A percentile compares a stretch with the other conserved stretches of the same genome.
These are phyloP conservation scores for Sarocladiaceae sp. DNA, from an alignment of 2,329 filamentous ascomycete genomes.

Conservation along the genomic window DNA sequence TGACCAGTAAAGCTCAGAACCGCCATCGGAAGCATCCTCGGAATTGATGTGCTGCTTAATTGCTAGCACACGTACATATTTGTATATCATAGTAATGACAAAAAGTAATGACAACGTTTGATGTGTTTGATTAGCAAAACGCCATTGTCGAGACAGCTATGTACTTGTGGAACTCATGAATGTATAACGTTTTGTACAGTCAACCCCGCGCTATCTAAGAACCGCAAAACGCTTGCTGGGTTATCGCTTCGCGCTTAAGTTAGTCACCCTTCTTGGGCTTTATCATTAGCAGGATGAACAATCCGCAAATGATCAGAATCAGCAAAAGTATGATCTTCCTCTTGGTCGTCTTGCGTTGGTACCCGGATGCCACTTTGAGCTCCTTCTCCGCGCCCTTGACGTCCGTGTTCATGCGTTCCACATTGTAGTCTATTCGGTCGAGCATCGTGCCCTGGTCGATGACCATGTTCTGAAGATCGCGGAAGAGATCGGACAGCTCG, in stretches of 20 bases:
- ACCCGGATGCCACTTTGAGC: slow-evolving; percentile 78
- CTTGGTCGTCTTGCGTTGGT: slow-evolving; percentile 84
- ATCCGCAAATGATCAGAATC: slow-evolving; percentile 72
- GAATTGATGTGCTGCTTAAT: background rate
- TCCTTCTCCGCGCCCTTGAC: slow-evolving; percentile 92
- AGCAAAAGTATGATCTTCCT: slow-evolving; percentile 90
- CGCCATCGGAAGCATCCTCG: no score
- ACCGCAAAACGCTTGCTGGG: background rate
- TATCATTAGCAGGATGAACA: slow-evolving; percentile 77
- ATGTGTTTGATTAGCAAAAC: no score
- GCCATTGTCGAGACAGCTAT: background rate
- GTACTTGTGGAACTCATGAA: no score
- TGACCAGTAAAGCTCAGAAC: no score
- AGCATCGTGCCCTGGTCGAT: slow-evolving; percentile 88
- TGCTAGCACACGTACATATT: background rate
- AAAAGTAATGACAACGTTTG: slow-evolving; percentile 6
- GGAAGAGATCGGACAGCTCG: slow-evolving; percentile 92
- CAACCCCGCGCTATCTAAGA: no score
- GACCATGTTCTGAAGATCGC: slow-evolving; percentile 92
- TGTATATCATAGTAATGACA: background rate
- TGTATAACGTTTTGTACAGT: no score
- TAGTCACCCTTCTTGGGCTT: slow-evolving; percentile 60
- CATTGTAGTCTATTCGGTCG: slow-evolving; percentile 95
- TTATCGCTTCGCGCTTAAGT: slow-evolving; percentile 8
- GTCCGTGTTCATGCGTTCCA: slow-evolving; percentile 89